Base-by-base conservation (phyloP, 371 early-diverging fungal species). In the Rhizopus stolonifer region DNA sequence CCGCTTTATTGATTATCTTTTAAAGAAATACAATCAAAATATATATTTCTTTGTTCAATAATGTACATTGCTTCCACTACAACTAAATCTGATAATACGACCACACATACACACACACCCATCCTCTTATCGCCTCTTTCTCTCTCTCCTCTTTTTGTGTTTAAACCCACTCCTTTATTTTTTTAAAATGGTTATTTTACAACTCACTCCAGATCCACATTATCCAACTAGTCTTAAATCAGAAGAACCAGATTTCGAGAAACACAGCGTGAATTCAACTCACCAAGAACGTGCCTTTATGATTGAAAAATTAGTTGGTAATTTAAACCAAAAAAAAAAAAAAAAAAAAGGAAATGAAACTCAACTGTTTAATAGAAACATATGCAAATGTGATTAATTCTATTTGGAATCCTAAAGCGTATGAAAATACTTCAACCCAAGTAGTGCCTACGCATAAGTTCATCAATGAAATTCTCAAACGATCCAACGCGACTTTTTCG, bases 401-500 rank as follows among this genome's bases (percentile, higher is more conserved):
- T 15, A 75, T 71, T 11, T 75, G 75, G 75, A 50, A 69, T n/a
- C 71, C 71, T 2, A 54, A 60, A 26, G 60, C 61, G 32, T 36
- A 60, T 24, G 53, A 70, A 21, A 65, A 70, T 34, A 64, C 65
- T 23, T 59, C 77, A 60, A 59, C 70, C 60, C 61, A 80, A 52
- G 75, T 79, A 8, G 67, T 77, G 43, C 65, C 79, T 56, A 56
- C 78, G 65, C 26, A 65, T 63, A 46, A 60, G 51, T 64, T 89
- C 77, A 82, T 89, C 47, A 80, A 79, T 23, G 89, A 88, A 58
- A 83, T 89, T 34, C 68, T 91, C 9, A 82, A 80, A 54, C 82
- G 89, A 33, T 87, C 89, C 14, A 80, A 82, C 48, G 79, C 86
- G 10, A 85, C 90, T 11, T 89, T 84, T 58, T 84, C 87, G 5